Conservation (phyloP, 768 basidiomycete species). For the Boletales sp. region DNA sequence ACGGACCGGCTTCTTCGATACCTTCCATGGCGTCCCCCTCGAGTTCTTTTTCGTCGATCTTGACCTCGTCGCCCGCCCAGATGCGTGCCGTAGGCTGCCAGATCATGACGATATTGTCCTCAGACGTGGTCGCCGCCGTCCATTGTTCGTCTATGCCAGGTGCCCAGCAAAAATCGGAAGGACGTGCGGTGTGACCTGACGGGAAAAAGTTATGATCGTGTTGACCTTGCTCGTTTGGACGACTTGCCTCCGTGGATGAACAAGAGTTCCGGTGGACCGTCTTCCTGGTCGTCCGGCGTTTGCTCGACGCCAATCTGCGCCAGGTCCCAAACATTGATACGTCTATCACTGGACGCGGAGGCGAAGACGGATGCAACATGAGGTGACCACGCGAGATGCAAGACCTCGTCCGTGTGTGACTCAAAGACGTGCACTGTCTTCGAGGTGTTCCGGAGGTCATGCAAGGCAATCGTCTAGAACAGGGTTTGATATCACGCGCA, state of each 20-base stretch:
- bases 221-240: neutral
- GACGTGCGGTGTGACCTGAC: slow-evolving; percentile 82
- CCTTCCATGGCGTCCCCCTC: slow-evolving; percentile 81
- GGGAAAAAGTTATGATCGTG: slow-evolving; percentile 2
- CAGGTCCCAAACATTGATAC: slow-evolving; percentile 95
- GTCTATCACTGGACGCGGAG: slow-evolving; percentile 88
- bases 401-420: slow-evolving; percentile 90
- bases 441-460: slow-evolving; percentile 76
- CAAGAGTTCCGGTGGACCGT: slow-evolving; percentile 93
- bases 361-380: slow-evolving; percentile 91
- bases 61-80: slow-evolving; percentile 87
- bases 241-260: slow-evolving; percentile 90
- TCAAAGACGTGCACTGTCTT: slow-evolving; percentile 88
- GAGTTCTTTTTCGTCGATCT: slow-evolving; percentile 79
- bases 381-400: slow-evolving; percentile 94
- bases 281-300: slow-evolving; percentile 96
- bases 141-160: slow-evolving; percentile 77
- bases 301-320: slow-evolving; percentile 91
- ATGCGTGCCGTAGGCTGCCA: slow-evolving; percentile 97
- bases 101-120: slow-evolving; percentile 95
- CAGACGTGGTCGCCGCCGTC: slow-evolving; percentile 85
- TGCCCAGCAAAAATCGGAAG: slow-evolving; percentile 97
- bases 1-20: slow-evolving; percentile 42
- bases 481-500: neutral
- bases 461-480: slow-evolving; percentile 76